Percentiles rank a stretch among this genome's conserved stretches.
phyloP scores from a whole-genome alignment of 75 land plant species.

The Pinus albicaulis region DNA sequence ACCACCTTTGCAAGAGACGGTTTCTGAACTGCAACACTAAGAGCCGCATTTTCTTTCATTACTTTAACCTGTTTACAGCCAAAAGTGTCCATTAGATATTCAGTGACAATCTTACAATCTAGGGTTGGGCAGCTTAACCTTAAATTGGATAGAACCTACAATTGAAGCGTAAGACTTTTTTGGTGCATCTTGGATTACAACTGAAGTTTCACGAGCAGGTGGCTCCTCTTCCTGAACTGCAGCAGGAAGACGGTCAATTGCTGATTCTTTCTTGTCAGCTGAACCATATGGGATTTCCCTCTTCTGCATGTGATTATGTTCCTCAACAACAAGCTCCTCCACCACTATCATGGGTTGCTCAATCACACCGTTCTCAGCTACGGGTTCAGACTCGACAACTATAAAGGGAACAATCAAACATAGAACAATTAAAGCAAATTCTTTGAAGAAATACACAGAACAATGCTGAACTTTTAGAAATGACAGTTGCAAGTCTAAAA shows the following conservation, averaged over 20 bases:
- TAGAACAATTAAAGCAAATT: neutral
- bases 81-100: neutral
- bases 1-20: constrained; percentile 6
- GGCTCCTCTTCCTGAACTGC: constrained; percentile 10
- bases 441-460: neutral
- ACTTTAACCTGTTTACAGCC: constrained; percentile 23
- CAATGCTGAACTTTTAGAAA: neutral
- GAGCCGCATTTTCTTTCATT: constrained; percentile 16
- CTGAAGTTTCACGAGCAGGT: constrained; percentile 13
- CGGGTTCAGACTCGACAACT: constrained; percentile 6
- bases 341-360: constrained; percentile 1
- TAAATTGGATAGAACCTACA: constrained; percentile 36
- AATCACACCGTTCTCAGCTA: neutral
- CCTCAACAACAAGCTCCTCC: constrained; percentile 12
- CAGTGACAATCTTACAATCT: neutral
- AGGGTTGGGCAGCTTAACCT: neutral
- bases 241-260: constrained; percentile 11
- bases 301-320: neutral
- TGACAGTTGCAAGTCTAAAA: neutral
- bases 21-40: constrained; percentile 17
- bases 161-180: constrained; percentile 92
- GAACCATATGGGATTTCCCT: constrained; percentile 1
- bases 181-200: constrained; percentile 26
- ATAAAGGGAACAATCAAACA: neutral
- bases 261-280: constrained; percentile 7